Base-by-base conservation (phyloP, 768 basidiomycete species). In the Dacryopinax primogenitus region DNA sequence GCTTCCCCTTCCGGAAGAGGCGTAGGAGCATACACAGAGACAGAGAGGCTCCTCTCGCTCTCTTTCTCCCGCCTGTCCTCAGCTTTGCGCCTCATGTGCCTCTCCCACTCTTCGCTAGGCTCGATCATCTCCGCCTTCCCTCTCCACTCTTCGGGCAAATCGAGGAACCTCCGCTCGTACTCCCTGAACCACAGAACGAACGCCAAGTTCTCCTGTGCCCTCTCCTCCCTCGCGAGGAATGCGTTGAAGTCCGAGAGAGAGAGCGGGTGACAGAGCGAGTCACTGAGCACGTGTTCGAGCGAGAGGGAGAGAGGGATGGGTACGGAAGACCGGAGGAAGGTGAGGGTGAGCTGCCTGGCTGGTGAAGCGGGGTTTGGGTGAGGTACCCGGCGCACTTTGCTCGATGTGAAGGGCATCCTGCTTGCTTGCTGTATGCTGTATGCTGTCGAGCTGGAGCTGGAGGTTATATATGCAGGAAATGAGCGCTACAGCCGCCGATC, bases 101-200 rank as follows among this genome's bases (percentile, higher is more conserved):
- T 21, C 51, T 58, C 51, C 51, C 51, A 58, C 51, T 58, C 51
- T 30, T 58, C 51, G 4, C 51, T 32, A 3, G 51, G 51, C 23
- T 58, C 51, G 13, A 58, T 30, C 13, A 58, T 6, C 51, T 32
- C 13, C 51, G 26, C 51, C 13, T 18, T 9, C 3, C 13, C 51
- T 30, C 51, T 13, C 51, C 15, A 3, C 30, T 13, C 51, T 30
- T 58, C 51, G 9, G 12, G 13, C 3, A 58, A 30, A 23, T 3
- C 26, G 26, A 23, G 32, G 30, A 58, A 58, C 13, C 51, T 3
- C 30, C 26, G 26, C 26, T 58, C 51, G 30, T 58, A 58, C 13
- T 32, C 51, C 51, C 51, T 58, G 51, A 58, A 58, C 51, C 51
- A 58, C 9, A 58, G 51, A 9, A 58, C 51, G 51, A 58, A 58